Conservation (phyloP, 345 rosid genomes). For the Hibiscus tridactylites region DNA sequence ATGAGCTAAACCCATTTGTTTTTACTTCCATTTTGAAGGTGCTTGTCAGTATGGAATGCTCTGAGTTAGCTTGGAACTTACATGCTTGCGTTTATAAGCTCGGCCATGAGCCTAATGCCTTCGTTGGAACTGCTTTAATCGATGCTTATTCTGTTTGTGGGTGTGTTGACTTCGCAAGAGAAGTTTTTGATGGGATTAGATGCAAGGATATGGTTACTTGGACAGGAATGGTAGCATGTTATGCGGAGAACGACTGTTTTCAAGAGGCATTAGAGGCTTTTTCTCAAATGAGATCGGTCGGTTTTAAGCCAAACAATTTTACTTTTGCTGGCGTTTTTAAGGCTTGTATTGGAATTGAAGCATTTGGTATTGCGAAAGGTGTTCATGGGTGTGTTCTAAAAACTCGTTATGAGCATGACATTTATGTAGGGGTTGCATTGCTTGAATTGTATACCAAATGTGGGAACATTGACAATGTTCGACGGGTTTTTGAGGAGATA, state of each 20-base stretch:
- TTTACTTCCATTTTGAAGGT: constrained; percentile 62
- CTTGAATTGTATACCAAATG: constrained; percentile 60
- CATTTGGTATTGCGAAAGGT: constrained; percentile 37
- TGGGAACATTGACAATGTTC: constrained; percentile 38
- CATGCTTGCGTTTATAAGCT: constrained; percentile 72
- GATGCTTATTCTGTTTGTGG: constrained; percentile 62
- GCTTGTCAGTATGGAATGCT: constrained; percentile 42
- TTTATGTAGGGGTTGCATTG: constrained; percentile 51
- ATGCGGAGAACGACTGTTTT: constrained; percentile 54
- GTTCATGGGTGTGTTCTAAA: constrained; percentile 64
- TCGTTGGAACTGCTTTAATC: constrained; percentile 72
- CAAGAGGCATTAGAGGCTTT: constrained; percentile 42
- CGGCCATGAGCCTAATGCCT: constrained; percentile 51
- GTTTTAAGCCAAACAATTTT: constrained; percentile 56
- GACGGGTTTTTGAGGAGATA: constrained; percentile 56
- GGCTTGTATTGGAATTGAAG: constrained; percentile 59
- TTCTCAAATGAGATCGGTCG: constrained; percentile 50
- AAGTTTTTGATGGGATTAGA: constrained; percentile 53
- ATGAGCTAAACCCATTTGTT: constrained; percentile 67
- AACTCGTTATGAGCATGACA: constrained; percentile 46
- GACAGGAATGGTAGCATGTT: constrained; percentile 74
- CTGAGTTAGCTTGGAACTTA: constrained; percentile 36
- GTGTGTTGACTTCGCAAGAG: constrained; percentile 37
- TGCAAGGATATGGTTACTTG: constrained; percentile 73
- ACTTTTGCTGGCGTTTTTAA: constrained; percentile 60